Conservation (phyloP, 108 stramenopile genomes). For the Chaetoceros tenuissimus region DNA sequence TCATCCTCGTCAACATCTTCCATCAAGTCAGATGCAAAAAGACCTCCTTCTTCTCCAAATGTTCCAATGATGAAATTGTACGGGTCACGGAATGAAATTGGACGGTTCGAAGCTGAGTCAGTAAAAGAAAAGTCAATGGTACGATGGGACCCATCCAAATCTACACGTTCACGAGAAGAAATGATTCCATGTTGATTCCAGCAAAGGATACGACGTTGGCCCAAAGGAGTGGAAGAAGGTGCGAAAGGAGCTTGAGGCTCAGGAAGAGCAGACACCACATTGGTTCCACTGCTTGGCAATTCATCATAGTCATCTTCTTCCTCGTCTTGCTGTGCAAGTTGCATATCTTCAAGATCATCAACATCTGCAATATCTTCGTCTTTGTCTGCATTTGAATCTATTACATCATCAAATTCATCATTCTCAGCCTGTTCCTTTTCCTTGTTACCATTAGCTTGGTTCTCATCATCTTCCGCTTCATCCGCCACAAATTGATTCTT, state of each 20-base stretch:
- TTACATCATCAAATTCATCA: slow-evolving; percentile 21
- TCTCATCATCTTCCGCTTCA: slow-evolving; percentile 2
- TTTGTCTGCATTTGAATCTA: slow-evolving; percentile 13
- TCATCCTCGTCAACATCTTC: slow-evolving; percentile 43
- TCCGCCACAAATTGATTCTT: neutral
- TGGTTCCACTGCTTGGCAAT: neutral
- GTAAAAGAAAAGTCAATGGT: slow-evolving; percentile 63
- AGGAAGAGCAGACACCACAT: slow-evolving; percentile 4
- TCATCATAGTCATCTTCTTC: slow-evolving; percentile 4
- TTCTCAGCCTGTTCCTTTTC: slow-evolving; percentile 14
- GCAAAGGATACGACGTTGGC: slow-evolving; percentile 63
- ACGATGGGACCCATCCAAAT: slow-evolving; percentile 23
- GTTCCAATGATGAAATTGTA: slow-evolving; percentile 68
- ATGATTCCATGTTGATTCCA: slow-evolving; percentile 83
- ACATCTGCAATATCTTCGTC: neutral
- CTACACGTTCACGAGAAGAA: slow-evolving; percentile 37
- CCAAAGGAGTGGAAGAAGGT: slow-evolving; percentile 65
- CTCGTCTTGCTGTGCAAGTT: slow-evolving; percentile 1
- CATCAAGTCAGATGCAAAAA: slow-evolving; percentile 66
- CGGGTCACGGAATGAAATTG: slow-evolving; percentile 65
- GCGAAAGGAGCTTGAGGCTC: slow-evolving; percentile 70
- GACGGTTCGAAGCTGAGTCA: slow-evolving; percentile 49
- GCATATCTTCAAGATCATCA: slow-evolving; percentile 5
- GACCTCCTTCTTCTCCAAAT: slow-evolving; percentile 68
- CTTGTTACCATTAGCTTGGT: slow-evolving; percentile 9